phyloP scores from a whole-genome alignment of 2,329 filamentous ascomycete genomes.

The Penicillium crustosum region DNA sequence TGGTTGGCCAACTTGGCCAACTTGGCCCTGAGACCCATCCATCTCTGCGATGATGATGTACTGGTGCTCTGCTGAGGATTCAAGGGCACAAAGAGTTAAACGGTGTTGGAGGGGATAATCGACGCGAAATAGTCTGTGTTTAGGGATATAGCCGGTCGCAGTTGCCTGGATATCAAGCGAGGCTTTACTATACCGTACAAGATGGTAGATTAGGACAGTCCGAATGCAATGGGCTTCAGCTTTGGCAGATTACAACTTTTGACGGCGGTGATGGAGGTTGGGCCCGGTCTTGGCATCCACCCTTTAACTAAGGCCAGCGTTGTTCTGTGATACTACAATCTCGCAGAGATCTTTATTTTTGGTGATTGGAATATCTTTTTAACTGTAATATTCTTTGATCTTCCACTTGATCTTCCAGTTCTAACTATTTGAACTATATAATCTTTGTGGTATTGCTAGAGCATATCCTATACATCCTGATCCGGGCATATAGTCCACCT shows the following conservation, averaged over 20 bases:
- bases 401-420: too few species aligned
- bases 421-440: too few species aligned
- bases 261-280: slow-evolving; percentile 3
- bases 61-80: neutral
- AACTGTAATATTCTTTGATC: neutral
- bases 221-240: neutral
- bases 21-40: slow-evolving; percentile 36
- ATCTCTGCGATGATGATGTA: slow-evolving; percentile 23
- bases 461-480: neutral
- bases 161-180: neutral
- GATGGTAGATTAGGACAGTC: too few species aligned
- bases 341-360: neutral
- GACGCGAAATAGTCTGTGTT: neutral
- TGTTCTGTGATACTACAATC: neutral
- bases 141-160: neutral
- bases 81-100: neutral
- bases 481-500: neutral
- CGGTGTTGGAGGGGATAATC: neutral
- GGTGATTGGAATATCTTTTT: too few species aligned
- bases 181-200: neutral
- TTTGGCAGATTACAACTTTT: slow-evolving; percentile 2
- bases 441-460: too few species aligned
- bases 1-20: slow-evolving; percentile 30
- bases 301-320: neutral
- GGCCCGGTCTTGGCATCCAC: slow-evolving; percentile 8